Base-by-base conservation (phyloP, 257 asterid species). In the Vinca minor region DNA sequence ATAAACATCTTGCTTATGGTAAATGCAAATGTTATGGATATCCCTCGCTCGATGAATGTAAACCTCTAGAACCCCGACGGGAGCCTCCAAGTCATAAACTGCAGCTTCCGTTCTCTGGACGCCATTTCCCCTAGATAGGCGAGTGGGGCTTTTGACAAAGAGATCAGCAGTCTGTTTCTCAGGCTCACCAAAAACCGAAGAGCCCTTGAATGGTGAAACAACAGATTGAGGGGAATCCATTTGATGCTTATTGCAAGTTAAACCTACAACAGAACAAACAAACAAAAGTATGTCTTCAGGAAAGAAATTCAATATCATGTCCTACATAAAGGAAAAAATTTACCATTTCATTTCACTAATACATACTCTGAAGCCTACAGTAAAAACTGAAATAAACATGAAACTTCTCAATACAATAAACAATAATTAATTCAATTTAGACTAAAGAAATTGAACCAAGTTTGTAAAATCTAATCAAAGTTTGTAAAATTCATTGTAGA, bases 151-250 rank as follows among this genome's bases (percentile, higher is more conserved):
- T 54, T 80, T 74, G 2, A 47, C 73, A 21, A 65, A 67, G 62
- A 67, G 73, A 41, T 73, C 77, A 29, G 72, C 59, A 17, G 74
- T 79, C 46, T 74, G 90, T 77, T 79, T 92, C 74, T 85, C 93
- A 2, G 89, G 69, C 18, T 86, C 95, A 0, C 65, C 56, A n/a
- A 79, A 79, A 39, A 62, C 42, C 7, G 84, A 31, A 58, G 94
- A 67, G 74, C 76, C 73, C 84, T 88, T 84, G 50, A 86, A 85
- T 10, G 96, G 95, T 25, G 98, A 88, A 58, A 88, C 90, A 57
- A 86, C 86, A n/a, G 96, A 92, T 58, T 84, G 95, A 66, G 87
- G 96, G 54, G 98, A 89, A 77, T 85, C 96, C 98, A 92, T 92
- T 55, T 69, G 77, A 53, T 50, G 80, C 65, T 56, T 34, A 34